Base-by-base conservation (phyloP, 257 asterid species). In the Paulownia fortunei region DNA sequence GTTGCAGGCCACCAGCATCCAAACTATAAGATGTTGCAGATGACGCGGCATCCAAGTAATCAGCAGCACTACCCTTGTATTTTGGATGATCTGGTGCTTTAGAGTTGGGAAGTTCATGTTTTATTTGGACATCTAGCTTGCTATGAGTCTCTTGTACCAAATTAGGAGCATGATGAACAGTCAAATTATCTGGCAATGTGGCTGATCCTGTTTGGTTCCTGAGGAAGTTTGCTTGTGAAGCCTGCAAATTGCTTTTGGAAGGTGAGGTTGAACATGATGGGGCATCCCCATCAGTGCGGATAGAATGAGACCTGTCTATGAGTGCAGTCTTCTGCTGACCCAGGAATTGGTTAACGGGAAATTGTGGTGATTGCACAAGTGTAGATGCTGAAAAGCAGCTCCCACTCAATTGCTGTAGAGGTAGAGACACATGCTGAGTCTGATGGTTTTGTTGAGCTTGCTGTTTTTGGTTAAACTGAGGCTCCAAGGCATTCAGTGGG, bases 241-340 rank as follows among this genome's bases (percentile, higher is more conserved):
- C 82, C 58, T 82, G 95, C 59, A 84, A 78, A 70, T 81, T 88
- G 46, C 84, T 89, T 70, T 88, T 88, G 34, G 94, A 86, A 30
- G 93, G 91, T n/a, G 95, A 87, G 46, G 86, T 85, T 63, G 93
- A 89, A 69, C 93, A 84, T 23, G 92, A 86, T 1, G 89, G 93
- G 70, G 85, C 81, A 68, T 89, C 94, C 2, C 89, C 91, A 6
- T 90, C 94, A 6, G 90, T 80, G 0, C 82, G 91, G 32, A 86
- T 88, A 24, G 94, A 89, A 44, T 83, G 82, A 10, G 83, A 69
- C 73, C 80, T 82, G 47, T 73, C 44, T 15, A 80, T 73, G 59
- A 79, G 16, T 0, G 82, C 79, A 11, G 83, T 67, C 74, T 87
- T 89, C 47, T 81, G 86, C 76, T 81, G 97, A 80, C 76, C 56